Evolutionary conservation across 2,329 filamentous ascomycete species (phyloP), one percentile per base, ranked within the genome.

Genomic region (Diaporthe sp.): DNA sequence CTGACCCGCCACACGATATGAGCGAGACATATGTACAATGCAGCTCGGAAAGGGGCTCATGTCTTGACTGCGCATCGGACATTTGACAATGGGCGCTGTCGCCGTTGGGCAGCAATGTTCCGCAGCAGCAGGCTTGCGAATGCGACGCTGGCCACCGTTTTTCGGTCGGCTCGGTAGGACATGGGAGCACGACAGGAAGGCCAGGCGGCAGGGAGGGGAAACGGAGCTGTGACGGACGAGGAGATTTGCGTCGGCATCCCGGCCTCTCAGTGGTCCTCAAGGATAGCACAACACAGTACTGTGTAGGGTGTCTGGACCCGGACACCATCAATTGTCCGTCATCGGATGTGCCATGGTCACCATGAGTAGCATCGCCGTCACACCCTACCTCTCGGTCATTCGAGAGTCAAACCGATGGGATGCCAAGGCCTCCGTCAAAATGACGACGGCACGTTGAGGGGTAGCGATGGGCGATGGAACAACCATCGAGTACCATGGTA

Each of bases 111-210:
- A 68, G 64, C 64, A 68, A 68, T 50, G 64, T 54, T 33, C 22
- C 47, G 64, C 64, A 15, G 64, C 64, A 54, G 40, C 60, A 30
- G 60, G 64, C 45, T 17, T 28, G 33, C 64, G 47, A 50, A 38
- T 68, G 47, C 33, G 40, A 68, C 64, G n/a, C 47, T 68, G 45
- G 13, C 64, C 64, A 68, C 64, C 64, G 64, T 67, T 67, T 64
- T 28, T 38, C 64, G 64, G 64, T 50, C 45, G 30, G 30, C 30
- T 67, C 45, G 64, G 45, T 25, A 38, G 64, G 45, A 68, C 47
- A 54, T 8, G 40, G 64, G 47, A 30, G 8, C 64, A 67, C 30
- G 15, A 45, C n/a, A 13, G 40, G 3, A 17, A 15, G n/a, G 25
- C 38, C 25, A 38, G 30, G 30, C 42, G 15, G n/a, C 58, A 15